Base-by-base conservation (phyloP, 2,329 filamentous ascomycete species). In the Cladosporium sp. region DNA sequence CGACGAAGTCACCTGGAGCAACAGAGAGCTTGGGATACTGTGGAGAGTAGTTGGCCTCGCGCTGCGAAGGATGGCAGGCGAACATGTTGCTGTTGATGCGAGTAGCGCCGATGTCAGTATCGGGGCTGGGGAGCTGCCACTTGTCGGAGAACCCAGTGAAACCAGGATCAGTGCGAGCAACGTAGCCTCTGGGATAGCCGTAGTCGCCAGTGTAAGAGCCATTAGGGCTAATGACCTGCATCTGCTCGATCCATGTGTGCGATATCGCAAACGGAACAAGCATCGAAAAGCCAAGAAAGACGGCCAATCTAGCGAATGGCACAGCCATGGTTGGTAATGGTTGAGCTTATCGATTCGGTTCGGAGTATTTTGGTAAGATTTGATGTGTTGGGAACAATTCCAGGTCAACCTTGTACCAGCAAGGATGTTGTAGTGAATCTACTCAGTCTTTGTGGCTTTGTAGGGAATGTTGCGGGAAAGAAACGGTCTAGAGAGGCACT, bases 241-340 rank as follows among this genome's bases (percentile, higher is more conserved):
- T 75, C 62, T 85, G 76, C 70, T 96, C 90, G 44, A 92, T 79
- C 91, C 91, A 96, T 14, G 83, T 86, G 71, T 96, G 92, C 34
- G 82, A 84, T 28, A 57, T 54, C 18, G 64, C 54, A 38, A 3
- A n/a, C 16, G 28, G 16, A 10, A 16, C 28, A 43, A 40, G 33
- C 32, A 18, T 22, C 33, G 32, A 22, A n/a, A 13, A 28, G 22
- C 22, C 22, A 28, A 28, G 22, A 28, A 28, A 5, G 22, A 7
- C 4, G 22, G 22, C 22, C 22, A 5, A 28, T 28, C 22, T 28
- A 28, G 22, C 22, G 22, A 28, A 28, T 28, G 22, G 22, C 7
- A 19, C 28, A 34, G 40, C 31, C 11, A 37, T 43, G 16, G 7
- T 13, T 9, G 40, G 2, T 10, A 31, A 19, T 28, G 13, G n/a